Evolutionary conservation across 805 yeast species (phyloP).

Genomic region (Spathaspora sp.): DNA sequence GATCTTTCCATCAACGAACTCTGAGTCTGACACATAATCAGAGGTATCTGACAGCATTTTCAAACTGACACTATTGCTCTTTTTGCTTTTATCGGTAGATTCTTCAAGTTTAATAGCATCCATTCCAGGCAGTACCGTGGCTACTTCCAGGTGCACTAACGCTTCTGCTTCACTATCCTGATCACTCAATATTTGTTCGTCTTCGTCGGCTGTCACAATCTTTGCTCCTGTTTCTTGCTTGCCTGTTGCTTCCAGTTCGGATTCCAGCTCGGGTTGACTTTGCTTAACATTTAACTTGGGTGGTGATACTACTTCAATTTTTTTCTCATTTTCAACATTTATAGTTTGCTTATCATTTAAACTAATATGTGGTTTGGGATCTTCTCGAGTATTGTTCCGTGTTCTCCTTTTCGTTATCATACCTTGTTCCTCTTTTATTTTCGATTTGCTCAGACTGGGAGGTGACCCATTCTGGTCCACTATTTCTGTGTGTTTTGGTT

Average conservation of each 20-base stretch:
- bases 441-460: neutral
- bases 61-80: too few species aligned
- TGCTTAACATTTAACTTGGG: conserved; percentile 4
- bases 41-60: neutral
- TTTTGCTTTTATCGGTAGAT: neutral
- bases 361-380: neutral
- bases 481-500: neutral
- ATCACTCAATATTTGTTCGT: neutral
- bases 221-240: neutral
- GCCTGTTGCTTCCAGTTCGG: neutral
- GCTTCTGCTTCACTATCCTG: neutral
- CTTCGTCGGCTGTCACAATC: neutral
- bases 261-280: conserved; percentile 4
- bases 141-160: neutral
- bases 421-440: neutral
- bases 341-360: neutral
- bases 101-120: neutral
- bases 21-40: neutral
- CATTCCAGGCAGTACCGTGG: neutral
- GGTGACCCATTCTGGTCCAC: neutral
- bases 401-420: neutral
- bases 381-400: neutral
- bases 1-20: neutral
- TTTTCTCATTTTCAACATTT: neutral
- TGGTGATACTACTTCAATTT: neutral